A percentile compares a stretch with the other conserved stretches of the same genome.
Evolutionary conservation across 2,329 filamentous ascomycete species (phyloP).

Genomic region (Sporothrix luriei): DNA sequence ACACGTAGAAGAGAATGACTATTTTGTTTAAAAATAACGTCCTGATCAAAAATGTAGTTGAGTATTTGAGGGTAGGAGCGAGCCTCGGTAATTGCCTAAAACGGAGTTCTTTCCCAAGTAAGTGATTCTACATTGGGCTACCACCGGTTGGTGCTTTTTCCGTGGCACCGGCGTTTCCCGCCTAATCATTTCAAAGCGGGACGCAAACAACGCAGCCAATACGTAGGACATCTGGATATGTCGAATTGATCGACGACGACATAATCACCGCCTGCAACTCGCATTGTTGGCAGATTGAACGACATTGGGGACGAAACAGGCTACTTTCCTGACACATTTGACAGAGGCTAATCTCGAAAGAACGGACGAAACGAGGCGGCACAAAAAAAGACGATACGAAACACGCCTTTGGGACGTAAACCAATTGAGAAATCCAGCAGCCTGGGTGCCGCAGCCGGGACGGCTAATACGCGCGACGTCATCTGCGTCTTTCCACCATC

Average conservation of each 20-base stretch:
- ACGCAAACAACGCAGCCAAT: neutral
- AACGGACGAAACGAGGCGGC: constrained; percentile 1
- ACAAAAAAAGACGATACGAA: constrained; percentile 18
- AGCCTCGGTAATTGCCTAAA: constrained; percentile 17
- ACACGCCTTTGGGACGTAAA: neutral
- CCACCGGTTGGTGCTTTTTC: constrained; percentile 8
- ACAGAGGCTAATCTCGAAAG: constrained; percentile 11
- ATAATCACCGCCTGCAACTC: neutral
- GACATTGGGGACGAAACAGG: constrained; percentile 25
- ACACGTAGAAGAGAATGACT: neutral
- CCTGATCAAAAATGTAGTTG: neutral
- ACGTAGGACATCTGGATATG: neutral
- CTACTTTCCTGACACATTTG: neutral
- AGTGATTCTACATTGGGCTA: neutral
- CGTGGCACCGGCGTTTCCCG: neutral
- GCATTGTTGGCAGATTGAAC: neutral
- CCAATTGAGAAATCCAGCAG: constrained; percentile 5
- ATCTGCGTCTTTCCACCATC: neutral
- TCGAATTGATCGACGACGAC: neutral
- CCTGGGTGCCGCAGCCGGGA: neutral
- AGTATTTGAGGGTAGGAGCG: neutral
- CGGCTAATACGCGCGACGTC: constrained; percentile 23
- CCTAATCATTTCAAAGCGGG: neutral
- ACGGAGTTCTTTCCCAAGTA: constrained; percentile 7
- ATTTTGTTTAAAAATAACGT: neutral